Conservation (phyloP, 352 stramenopile species). For the Peronospora tabacina region DNA sequence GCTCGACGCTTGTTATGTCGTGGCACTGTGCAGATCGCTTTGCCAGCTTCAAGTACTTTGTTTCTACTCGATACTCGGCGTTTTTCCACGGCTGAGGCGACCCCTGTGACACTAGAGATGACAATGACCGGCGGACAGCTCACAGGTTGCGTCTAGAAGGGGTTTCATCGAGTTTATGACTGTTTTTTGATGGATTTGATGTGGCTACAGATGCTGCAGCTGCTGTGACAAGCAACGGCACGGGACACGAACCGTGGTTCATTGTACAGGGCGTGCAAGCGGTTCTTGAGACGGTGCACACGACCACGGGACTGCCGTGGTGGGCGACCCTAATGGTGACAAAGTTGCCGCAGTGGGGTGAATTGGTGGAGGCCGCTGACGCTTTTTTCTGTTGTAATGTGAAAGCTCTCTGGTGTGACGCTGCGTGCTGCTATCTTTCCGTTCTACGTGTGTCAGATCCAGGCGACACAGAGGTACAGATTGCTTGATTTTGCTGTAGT, state of each 20-base stretch:
- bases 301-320: constrained; percentile 60
- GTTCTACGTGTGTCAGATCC: constrained; percentile 67
- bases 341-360: background rate
- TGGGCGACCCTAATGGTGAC: constrained; percentile 59
- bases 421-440: constrained; percentile 62
- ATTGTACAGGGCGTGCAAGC: constrained; percentile 57
- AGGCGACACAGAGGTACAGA: constrained; percentile 44
- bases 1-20: background rate
- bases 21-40: constrained; percentile 1
- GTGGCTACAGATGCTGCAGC: constrained; percentile 25
- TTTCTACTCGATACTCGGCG: constrained; percentile 25
- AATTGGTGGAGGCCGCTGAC: constrained; percentile 1
- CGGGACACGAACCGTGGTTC: constrained; percentile 31
- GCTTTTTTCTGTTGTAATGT: constrained; percentile 1
- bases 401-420: constrained; percentile 49
- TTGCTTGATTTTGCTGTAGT: background rate
- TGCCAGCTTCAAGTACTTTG: constrained; percentile 1
- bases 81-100: constrained; percentile 28
- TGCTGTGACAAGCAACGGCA: constrained; percentile 15
- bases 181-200: background rate
- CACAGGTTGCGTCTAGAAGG: constrained; percentile 16
- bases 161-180: background rate
- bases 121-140: constrained; percentile 32
- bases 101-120: constrained; percentile 23
- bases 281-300: constrained; percentile 54